These are phyloP conservation scores for Strigomonas galati DNA, from an alignment of 208 protist species.

Conservation along the genomic window DNA sequence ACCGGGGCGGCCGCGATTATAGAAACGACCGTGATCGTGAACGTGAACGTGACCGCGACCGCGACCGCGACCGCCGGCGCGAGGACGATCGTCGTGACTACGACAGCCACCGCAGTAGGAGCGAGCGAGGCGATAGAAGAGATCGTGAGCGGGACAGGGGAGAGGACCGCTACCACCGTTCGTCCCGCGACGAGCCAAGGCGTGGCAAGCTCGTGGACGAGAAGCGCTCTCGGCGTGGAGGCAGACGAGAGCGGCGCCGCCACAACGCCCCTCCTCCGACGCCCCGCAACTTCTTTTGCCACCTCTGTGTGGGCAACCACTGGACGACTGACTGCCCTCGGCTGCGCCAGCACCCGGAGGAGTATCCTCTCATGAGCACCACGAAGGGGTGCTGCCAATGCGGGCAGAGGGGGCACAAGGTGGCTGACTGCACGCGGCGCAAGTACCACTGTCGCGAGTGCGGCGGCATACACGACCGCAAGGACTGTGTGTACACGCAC, in stretches of 20 bases:
- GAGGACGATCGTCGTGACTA: conserved; percentile 8
- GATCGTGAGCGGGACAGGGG: conserved; percentile 6
- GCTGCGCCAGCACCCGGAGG: conserved; percentile 37
- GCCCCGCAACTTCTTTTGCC: conserved; percentile 58
- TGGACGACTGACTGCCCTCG: conserved; percentile 78
- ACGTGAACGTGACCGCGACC: conserved; percentile 16
- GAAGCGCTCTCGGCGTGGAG: neutral
- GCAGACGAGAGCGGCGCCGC: conserved; percentile 7
- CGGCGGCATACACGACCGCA: conserved; percentile 78
- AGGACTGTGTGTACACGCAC: conserved; percentile 77
- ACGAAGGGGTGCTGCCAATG: conserved; percentile 70
- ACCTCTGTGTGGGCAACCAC: conserved; percentile 77
- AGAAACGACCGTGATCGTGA: conserved; percentile 7
- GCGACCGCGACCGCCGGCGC: conserved; percentile 14
- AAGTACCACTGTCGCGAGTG: conserved; percentile 75
- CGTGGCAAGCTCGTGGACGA: neutral
- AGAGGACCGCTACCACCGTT: neutral
- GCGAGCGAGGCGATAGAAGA: conserved; percentile 6
- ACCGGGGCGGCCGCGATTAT: conserved; percentile 3
- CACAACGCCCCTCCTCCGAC: conserved; percentile 13
- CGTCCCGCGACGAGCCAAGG: neutral
- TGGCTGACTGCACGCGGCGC: conserved; percentile 48
- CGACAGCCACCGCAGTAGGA: conserved; percentile 1
- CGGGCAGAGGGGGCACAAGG: conserved; percentile 68
- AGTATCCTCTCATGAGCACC: conserved; percentile 58